Base-by-base conservation (phyloP, 371 early-diverging fungal genomes). In the Rhizopus microsporus region DNA sequence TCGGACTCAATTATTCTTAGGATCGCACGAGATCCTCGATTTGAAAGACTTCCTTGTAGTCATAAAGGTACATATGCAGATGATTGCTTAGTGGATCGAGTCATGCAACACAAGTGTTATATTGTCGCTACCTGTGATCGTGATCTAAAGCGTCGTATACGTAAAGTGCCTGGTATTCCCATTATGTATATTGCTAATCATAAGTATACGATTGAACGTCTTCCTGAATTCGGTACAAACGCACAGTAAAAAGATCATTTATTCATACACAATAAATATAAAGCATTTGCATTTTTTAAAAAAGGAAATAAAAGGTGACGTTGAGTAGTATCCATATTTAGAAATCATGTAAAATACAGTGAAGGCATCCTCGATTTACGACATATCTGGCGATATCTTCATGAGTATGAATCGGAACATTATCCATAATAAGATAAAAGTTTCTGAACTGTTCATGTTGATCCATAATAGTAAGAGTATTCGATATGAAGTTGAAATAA, bases 31-130 rank as follows among this genome's bases (percentile, higher is more conserved):
- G 98, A 97, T 63, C 96, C 96, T 29, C 83, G 98, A 30, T 97
- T 97, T 69, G 96, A 98, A 62, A 82, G 97, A 29, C 78, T 99
- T 39, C 93, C 95, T 10, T 99, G 99, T 78, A 87, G 94, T 48
- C 99, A 99, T 78, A 96, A 95, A 65, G 99, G 99, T 35, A 99
- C 98, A 2, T 99, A 99, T 84, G 99, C 99, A 33, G 99, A 99
- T 87, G 99, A 99, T 83, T 99, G 99, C 72, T 79, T 99, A 42
- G 95, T 99, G 3, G 87, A 97, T 54, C 82, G 99, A 37, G 89
- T 99, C 5, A 96, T 89, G 84, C 94, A 93, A 76, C 96, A 98
- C 74, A 88, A 91, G 61, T 98, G 99, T 80, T 99, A 97, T 73
- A 95, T 99, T 66, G 98, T 99, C 4, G 99, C 99, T 13, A 99